These are phyloP conservation scores for Diaporthe vaccinii DNA, from an alignment of 2,329 filamentous ascomycete genomes.

Conservation along the genomic window DNA sequence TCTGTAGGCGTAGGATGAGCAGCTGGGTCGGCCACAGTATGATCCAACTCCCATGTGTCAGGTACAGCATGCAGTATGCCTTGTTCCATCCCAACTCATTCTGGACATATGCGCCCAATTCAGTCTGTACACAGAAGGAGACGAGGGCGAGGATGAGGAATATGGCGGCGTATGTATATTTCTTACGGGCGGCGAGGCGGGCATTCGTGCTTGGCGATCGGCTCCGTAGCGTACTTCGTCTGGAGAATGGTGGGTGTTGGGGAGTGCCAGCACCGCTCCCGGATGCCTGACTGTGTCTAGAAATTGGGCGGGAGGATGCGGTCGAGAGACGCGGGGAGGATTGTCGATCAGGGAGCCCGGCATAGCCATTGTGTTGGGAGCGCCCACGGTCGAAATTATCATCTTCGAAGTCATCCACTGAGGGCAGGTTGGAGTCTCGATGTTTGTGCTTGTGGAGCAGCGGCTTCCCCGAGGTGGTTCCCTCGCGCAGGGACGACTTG, in stretches of 20 bases:
- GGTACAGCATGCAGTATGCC: slow-evolving; percentile 99
- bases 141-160: slow-evolving; percentile 88
- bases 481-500: slow-evolving; percentile 31
- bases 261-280: slow-evolving; percentile 48
- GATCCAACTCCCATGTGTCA: slow-evolving; percentile 95
- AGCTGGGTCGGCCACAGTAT: slow-evolving; percentile 91
- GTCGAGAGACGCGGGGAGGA: slow-evolving; percentile 30
- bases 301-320: slow-evolving; percentile 35
- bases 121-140: slow-evolving; percentile 93
- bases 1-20: slow-evolving; percentile 82
- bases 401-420: slow-evolving; percentile 42
- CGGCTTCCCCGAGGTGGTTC: slow-evolving; percentile 37
- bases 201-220: slow-evolving; percentile 78
- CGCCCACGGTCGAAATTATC: slow-evolving; percentile 35
- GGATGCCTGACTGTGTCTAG: slow-evolving; percentile 36
- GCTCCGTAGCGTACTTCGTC: slow-evolving; percentile 80
- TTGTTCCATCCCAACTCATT: slow-evolving; percentile 94
- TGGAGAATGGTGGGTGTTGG: slow-evolving; percentile 58
- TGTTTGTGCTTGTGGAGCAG: slow-evolving; percentile 40
- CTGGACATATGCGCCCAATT: slow-evolving; percentile 95
- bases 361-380: slow-evolving; percentile 38
- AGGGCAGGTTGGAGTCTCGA: slow-evolving; percentile 36
- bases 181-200: slow-evolving; percentile 77
- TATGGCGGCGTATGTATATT: slow-evolving; percentile 88
- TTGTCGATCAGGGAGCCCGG: slow-evolving; percentile 27